Evolutionary conservation across 345 rosid genomes (phyloP).

Genomic region (Schrenkiella parvula): DNA sequence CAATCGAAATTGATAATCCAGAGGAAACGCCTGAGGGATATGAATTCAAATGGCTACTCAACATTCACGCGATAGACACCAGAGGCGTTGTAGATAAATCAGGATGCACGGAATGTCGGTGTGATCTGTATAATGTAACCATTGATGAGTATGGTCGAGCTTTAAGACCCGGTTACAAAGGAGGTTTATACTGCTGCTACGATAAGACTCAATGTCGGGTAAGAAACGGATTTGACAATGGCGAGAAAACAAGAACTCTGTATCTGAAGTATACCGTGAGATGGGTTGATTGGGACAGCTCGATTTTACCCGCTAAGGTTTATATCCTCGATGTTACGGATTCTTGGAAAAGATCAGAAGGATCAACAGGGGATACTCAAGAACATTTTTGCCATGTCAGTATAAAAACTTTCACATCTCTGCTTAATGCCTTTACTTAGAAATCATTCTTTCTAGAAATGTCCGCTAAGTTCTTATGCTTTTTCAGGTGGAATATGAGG

Average conservation of each 20-base stretch:
- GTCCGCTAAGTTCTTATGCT: not conserved
- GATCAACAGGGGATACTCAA: constrained; percentile 35
- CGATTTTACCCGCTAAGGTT: constrained; percentile 56
- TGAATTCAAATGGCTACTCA: constrained; percentile 69
- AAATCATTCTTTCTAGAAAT: not conserved
- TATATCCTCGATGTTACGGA: constrained; percentile 81
- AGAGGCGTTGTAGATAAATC: constrained; percentile 63
- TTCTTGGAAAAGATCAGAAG: constrained; percentile 39
- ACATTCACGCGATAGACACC: constrained; percentile 85
- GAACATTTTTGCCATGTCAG: constrained; percentile 63
- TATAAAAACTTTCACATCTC: not conserved
- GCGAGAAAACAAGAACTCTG: constrained; percentile 41
- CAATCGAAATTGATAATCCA: constrained; percentile 69
- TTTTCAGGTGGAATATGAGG: constrained; percentile 60
- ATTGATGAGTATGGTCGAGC: constrained; percentile 45
- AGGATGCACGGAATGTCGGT: constrained; percentile 79
- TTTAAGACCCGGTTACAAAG: constrained; percentile 53
- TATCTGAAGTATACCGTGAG: constrained; percentile 60
- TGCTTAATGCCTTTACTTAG: not conserved
- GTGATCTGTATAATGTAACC: constrained; percentile 73
- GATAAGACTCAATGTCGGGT: constrained; percentile 64
- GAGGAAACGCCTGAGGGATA: constrained; percentile 58
- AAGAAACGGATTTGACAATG: constrained; percentile 46
- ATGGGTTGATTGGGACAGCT: constrained; percentile 71
- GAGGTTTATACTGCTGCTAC: constrained; percentile 70